Conservation (phyloP, 805 yeast genomes). For the Barnettozyma botsteinii region DNA sequence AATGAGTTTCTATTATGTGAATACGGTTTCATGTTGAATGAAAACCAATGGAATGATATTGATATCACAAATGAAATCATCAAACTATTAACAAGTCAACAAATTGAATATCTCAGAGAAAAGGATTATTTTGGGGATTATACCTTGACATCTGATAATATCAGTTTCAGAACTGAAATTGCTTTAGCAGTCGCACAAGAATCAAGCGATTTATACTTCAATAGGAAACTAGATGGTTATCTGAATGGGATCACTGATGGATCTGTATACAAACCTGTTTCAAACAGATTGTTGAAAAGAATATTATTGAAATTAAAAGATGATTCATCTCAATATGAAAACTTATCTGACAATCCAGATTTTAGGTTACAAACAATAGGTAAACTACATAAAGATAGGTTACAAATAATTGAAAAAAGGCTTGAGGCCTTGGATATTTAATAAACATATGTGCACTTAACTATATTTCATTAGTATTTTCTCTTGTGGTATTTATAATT, state of each 20-base stretch:
- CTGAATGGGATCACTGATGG: slow-evolving; percentile 45
- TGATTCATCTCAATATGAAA: slow-evolving; percentile 22
- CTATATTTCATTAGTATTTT: too few species aligned
- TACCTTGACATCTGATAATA: slow-evolving; percentile 45
- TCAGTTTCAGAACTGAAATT: slow-evolving; percentile 70
- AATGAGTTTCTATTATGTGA: slow-evolving; percentile 79
- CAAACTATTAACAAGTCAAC: slow-evolving; percentile 31
- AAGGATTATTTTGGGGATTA: slow-evolving; percentile 68
- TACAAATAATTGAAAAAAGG: slow-evolving; percentile 9
- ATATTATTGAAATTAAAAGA: slow-evolving; percentile 29
- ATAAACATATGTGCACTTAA: background rate
- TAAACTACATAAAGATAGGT: slow-evolving; percentile 14
- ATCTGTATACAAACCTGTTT: slow-evolving; percentile 28
- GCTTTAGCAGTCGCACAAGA: slow-evolving; percentile 60
- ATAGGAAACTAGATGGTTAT: slow-evolving; percentile 19
- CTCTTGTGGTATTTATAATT: background rate
- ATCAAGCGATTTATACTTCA: slow-evolving; percentile 13
- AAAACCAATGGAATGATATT: slow-evolving; percentile 63
- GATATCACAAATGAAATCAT: slow-evolving; percentile 50
- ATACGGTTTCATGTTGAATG: slow-evolving; percentile 67
- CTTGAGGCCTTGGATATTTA: background rate
- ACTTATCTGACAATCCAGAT: slow-evolving; percentile 20
- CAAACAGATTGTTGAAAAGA: slow-evolving; percentile 27
- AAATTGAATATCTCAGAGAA: slow-evolving; percentile 41
- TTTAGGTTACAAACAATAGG: slow-evolving; percentile 9